phyloP scores from a whole-genome alignment of 1,284 basidiomycete genomes.

The Porodaedalea pini region DNA sequence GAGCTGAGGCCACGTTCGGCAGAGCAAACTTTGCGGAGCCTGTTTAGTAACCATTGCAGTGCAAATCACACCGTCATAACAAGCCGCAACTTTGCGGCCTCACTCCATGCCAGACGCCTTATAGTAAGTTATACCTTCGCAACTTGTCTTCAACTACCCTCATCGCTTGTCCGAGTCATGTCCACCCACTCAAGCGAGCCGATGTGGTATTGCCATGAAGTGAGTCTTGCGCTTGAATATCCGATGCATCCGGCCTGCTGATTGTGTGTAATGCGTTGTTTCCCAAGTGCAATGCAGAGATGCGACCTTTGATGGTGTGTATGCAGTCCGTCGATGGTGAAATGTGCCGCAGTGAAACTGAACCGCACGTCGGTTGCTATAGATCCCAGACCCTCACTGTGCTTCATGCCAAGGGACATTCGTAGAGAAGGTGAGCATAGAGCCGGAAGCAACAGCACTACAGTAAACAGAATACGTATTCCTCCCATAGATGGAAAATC shows the following conservation, averaged over 20 bases:
- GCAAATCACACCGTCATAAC: neutral
- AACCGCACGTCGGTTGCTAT: conserved; percentile 13
- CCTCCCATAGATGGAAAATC: conserved; percentile 59
- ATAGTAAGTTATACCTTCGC: neutral
- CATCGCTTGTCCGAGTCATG: conserved; percentile 37
- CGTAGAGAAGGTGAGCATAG: conserved; percentile 61
- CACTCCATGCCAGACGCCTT: neutral
- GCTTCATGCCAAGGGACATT: conserved; percentile 69
- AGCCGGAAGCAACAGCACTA: conserved; percentile 1
- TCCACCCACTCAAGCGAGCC: conserved; percentile 53
- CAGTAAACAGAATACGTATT: neutral
- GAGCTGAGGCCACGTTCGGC: too few species aligned
- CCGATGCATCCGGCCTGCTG: conserved; percentile 4
- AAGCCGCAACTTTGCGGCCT: neutral
- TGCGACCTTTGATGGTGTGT: conserved; percentile 74
- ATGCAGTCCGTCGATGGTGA: too few species aligned
- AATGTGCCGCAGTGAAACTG: neutral
- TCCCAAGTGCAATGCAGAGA: conserved; percentile 69
- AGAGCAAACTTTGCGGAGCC: too few species aligned
- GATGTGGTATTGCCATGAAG: conserved; percentile 77
- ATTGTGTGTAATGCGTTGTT: conserved; percentile 15
- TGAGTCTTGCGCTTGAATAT: conserved; percentile 29
- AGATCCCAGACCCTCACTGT: conserved; percentile 75
- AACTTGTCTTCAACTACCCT: neutral
- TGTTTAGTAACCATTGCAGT: neutral